Evolutionary conservation across 164 flowering plant genomes (phyloP), one percentile per base, ranked within the genome.

Genomic region (Tetrastigma voinierianum): DNA sequence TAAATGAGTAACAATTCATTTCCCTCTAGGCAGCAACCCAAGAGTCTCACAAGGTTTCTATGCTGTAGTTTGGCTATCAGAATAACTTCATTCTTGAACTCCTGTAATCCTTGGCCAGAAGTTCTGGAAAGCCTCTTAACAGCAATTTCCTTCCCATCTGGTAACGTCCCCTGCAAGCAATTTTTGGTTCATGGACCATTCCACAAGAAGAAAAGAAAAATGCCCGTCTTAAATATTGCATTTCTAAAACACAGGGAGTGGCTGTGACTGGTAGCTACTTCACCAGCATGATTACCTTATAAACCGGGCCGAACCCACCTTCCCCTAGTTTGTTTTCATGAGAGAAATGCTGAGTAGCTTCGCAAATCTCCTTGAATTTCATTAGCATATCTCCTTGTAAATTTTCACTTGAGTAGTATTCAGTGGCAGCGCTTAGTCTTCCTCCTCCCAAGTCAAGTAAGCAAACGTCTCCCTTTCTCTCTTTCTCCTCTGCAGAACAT

Each of bases 1-100:
- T 83, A 81, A 14, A 81, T 53, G 2, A 81, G 81, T 14, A 80
- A 64, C 72, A 72, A 80, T 46, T 79, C 83, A 43, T 81, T 59
- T 45, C 65, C 68, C 54, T 80, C 75, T 3, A 72, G 7, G 74
- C 85, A 77, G 47, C 64, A 81, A 1, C 82, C 83, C 47, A 83
- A 51, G 20, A 83, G 70, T 64, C 73, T 76, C 3, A 77, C 84
- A 18, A 83, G 72, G 47, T 83, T 81, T 48, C 67, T 70, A 61
- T 83, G 87, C 55, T 78, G 81, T 64, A 82, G 84, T 51, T 80
- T 82, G 10, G 77, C 83, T 15, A 81, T 48, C 24, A 81, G 55
- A 21, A 18, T 44, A 11, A 82, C 70, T 52, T 82, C 85, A 46
- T 65, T 84, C 24, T 70, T 76, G 44, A 81, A 76, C 54, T 81